Evolutionary conservation across 129 eudicot genomes (phyloP).

Genomic region (Pulicaria dysenterica): DNA sequence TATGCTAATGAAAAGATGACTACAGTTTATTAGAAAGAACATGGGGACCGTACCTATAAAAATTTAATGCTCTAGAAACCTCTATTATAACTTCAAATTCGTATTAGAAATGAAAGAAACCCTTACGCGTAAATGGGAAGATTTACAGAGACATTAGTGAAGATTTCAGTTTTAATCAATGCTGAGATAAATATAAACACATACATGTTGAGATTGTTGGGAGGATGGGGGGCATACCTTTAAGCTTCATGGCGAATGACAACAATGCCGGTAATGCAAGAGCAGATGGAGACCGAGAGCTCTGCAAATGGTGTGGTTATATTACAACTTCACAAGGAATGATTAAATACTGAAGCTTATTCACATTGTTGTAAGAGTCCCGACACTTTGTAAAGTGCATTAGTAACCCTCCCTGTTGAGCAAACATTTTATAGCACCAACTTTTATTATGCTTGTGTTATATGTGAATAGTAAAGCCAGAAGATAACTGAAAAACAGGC

Average conservation of each 20-base stretch:
- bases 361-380: constrained; percentile 19
- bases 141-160: background rate
- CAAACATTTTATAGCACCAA: constrained; percentile 29
- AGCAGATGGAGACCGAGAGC: background rate
- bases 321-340: background rate
- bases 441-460: constrained; percentile 27
- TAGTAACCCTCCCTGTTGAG: constrained; percentile 8
- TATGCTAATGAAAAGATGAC: too few species aligned
- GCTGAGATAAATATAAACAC: background rate
- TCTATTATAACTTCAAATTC: background rate
- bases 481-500: background rate
- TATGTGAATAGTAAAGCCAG: constrained; percentile 1
- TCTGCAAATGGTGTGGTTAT: constrained; percentile 1
- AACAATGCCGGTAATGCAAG: constrained; percentile 15
- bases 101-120: background rate
- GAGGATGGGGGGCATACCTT: constrained; percentile 28
- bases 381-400: background rate
- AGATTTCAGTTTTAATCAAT: background rate
- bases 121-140: background rate
- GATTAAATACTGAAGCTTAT: constrained; percentile 9
- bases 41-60: too few species aligned
- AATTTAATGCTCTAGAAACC: too few species aligned
- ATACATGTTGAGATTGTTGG: background rate
- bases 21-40: too few species aligned
- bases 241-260: constrained; percentile 20